phyloP scores from a whole-genome alignment of 2,329 filamentous ascomycete species.

The Aureobasidium sp. region DNA sequence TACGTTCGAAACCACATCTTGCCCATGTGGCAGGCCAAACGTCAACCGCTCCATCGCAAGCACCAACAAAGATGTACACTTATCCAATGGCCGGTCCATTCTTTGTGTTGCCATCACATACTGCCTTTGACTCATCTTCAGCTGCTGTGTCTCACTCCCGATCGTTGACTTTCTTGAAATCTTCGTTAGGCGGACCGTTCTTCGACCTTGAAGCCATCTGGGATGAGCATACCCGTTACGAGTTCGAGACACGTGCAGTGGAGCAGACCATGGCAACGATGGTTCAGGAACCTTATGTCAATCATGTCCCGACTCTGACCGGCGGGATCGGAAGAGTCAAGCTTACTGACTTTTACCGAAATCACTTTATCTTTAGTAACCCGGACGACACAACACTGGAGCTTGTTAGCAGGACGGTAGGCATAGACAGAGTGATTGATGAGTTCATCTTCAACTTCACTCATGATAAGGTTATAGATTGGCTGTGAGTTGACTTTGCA shows the following conservation, averaged over 20 bases:
- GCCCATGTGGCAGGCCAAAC: no score
- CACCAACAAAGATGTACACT: conserved; percentile 21
- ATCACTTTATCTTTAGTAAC: conserved; percentile 47
- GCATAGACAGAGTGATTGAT: conserved; percentile 50
- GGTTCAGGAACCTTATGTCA: conserved; percentile 24
- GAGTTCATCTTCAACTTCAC: conserved; percentile 49
- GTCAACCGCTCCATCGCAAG: no score
- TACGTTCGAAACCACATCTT: no score
- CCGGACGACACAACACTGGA: conserved; percentile 46
- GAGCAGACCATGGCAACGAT: conserved; percentile 23
- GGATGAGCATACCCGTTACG: conserved; percentile 47
- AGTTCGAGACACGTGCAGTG: conserved; percentile 19
- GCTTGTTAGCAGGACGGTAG: conserved; percentile 49
- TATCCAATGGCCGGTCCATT: conserved; percentile 39
- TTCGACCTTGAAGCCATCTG: conserved; percentile 41
- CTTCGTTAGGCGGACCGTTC: conserved; percentile 51
- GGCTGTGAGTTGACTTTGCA: conserved; percentile 47
- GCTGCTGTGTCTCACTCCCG: conserved; percentile 60
- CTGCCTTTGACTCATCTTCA: conserved; percentile 43
- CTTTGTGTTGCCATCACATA: conserved; percentile 44
- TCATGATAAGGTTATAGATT: conserved; percentile 65
- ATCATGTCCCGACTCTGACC: conserved; percentile 35
- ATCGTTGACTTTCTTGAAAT: conserved; percentile 57
- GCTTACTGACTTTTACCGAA: conserved; percentile 44
- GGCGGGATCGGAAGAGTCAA: conserved; percentile 36